Base-by-base conservation (phyloP, 2,329 filamentous ascomycete species). In the Xylariomycetidae sp. region DNA sequence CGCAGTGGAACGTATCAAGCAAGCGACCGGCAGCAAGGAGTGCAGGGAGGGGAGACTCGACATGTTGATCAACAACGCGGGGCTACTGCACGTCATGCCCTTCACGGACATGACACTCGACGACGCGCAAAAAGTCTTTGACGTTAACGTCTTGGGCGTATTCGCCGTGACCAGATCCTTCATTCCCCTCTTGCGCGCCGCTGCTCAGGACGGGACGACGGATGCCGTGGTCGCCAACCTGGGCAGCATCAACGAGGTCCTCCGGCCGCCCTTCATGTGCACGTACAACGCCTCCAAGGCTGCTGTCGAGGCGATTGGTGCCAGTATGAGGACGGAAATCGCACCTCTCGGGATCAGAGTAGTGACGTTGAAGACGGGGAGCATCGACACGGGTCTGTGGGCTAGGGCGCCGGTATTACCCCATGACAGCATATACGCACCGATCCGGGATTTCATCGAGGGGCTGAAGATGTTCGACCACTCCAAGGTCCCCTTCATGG, bases 281-380 rank as follows among this genome's bases (percentile, higher is more conserved):
- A 27, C 40, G 20, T 54, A 51, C 30, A 51, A 49, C 35, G 49
- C 51, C n/a, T 50, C 49, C 1, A 54, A 54, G 27, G 51, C 51
- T 1, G 50, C 49, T 4, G 28, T 53, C 8, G 49, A 54, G 12
- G 36, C 37, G 13, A 38, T 46, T 10, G 38, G 45, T 6, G 45
- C 35, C 0, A 48, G 20, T 6, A 44, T 53, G 16, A 44, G 49
- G 11, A 40, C 43, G 1, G 49, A 54, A 37, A 41, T 54, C 0
- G 46, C 48, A 31, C 49, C 48, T 2, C 29, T 53, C 2, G 48
- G 51, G 1, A 36, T 54, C 16, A 42, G 48, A 6, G 47, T 53
- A 6, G 47, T 53, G 3, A 42, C 45, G 16, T 13, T 51, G 1
- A 54, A 51, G 40, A 51, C 50, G 7, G 51, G 51, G 1, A 28